A percentile compares a stretch with the other conserved stretches of the same genome.
phyloP scores from a whole-genome alignment of 2,329 filamentous ascomycete species.

The Apiospora koreana region DNA sequence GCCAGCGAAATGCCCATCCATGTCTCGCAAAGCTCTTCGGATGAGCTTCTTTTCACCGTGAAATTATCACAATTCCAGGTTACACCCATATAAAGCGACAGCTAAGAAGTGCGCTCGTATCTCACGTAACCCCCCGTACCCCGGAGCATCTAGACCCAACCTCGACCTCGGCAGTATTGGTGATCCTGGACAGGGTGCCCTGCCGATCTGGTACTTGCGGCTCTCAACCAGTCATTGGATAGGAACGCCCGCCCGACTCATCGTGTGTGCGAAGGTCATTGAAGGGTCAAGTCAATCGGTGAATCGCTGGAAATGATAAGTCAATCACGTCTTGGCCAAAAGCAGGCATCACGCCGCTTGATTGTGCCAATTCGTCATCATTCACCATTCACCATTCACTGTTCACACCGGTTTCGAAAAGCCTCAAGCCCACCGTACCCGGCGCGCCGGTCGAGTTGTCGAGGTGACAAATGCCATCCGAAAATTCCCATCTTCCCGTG shows the following conservation, averaged over 20 bases:
- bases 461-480: conserved; percentile 1
- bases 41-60: not conserved
- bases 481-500: not conserved
- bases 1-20: not conserved
- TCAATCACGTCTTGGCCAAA: not conserved
- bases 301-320: not conserved
- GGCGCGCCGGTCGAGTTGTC: not conserved
- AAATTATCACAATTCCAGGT: not conserved
- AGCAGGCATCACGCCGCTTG: not conserved
- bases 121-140: not conserved
- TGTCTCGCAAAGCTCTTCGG: not conserved
- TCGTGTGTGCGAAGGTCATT: not conserved
- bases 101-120: not conserved
- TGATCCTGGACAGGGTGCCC: not conserved
- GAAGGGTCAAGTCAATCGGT: not conserved
- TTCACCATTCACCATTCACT: not conserved
- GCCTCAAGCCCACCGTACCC: not conserved
- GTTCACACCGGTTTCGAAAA: not conserved
- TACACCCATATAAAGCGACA: not conserved
- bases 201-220: conserved; percentile 1
- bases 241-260: not conserved
- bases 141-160: not conserved
- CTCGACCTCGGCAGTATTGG: not conserved
- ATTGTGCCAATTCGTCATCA: not conserved
- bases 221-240: not conserved